Base-by-base conservation (phyloP, 2,329 filamentous ascomycete species). In the Trichoderma breve region DNA sequence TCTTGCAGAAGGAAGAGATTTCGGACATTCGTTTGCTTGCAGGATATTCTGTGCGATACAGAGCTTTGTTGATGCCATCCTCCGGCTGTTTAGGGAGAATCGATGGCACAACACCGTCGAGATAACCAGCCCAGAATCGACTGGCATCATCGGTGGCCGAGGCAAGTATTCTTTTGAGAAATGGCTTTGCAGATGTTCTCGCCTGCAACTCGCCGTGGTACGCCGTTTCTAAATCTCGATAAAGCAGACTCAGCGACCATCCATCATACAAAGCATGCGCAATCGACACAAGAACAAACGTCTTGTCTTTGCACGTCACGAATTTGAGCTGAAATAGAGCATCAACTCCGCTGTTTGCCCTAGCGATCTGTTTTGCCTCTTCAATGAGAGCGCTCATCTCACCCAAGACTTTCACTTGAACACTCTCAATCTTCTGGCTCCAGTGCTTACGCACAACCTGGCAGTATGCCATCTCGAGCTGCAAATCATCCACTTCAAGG, bases 211-310 rank as follows among this genome's bases (percentile, higher is more conserved):
- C 74, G 5, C 83, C 83, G 5, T 83, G 62, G 74, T 97, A 97
- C 2, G 91, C 89, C n/a, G 81, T 83, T 18, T 85, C 80, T 1
- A 97, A 86, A 76, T 96, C 90, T 57, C 86, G 83, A 76, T 96
- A 93, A 1, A 98, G 81, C 18, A 97, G 82, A 4, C 85, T 84
- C 14, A 98, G 86, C 3, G 94, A 97, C 88, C 91, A 94, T 0
- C 95, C 95, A 78, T 98, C 95, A 75, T 98, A 98, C 24, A 97
- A 85, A 1, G 94, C 93, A 80, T 98, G 95, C 0, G 94, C 88
- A 51, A 97, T 90, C 0, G 93, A 95, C 1, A 98, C 79, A 5
- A 91, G 77, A 1, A 91, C 74, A 70, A 86, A 88, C 4, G 72
- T 80, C 43, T 76, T 77, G 15, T 72, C 75, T 3, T 73, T 81